These are phyloP conservation scores for Picochlorum costavermella DNA, from an alignment of 139 green algal genomes.

Conservation along the genomic window DNA sequence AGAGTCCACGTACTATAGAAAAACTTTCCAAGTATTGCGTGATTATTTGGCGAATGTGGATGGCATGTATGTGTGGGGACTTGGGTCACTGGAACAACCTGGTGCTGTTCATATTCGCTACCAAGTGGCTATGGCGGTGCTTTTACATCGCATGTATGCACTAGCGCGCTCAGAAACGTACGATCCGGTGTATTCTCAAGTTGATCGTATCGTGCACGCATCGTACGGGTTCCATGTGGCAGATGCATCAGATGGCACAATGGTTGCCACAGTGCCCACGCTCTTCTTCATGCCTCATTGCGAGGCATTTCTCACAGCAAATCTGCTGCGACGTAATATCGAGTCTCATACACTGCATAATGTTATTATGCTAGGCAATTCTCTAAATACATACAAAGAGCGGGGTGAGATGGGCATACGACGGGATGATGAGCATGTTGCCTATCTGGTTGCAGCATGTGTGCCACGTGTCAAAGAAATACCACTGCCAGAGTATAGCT, in stretches of 20 bases:
- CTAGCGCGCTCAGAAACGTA: conserved; percentile 16
- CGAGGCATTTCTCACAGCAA: conserved; percentile 38
- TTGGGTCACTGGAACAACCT: conserved; percentile 38
- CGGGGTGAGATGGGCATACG: neutral
- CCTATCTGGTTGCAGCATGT: neutral
- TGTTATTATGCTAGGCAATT: conserved; percentile 46
- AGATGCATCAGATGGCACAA: conserved; percentile 27
- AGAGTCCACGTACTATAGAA: too few relatives aligned
- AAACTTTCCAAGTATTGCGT: too few relatives aligned
- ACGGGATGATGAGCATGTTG: neutral
- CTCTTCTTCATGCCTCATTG: conserved; percentile 66
- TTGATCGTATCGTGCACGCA: conserved; percentile 30
- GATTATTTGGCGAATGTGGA: neutral
- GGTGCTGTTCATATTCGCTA: conserved; percentile 24
- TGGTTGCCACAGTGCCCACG: conserved; percentile 30
- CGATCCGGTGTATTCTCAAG: conserved; percentile 36
- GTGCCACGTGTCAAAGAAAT: neutral
- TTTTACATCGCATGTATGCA: conserved; percentile 27
- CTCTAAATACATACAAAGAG: conserved; percentile 27
- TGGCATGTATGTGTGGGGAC: conserved; percentile 41
- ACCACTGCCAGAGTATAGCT: neutral
- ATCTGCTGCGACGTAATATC: conserved; percentile 40
- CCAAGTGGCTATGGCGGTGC: conserved; percentile 42
- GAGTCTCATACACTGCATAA: conserved; percentile 19
- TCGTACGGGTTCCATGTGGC: neutral